Percentiles rank a stretch among this genome's conserved stretches.
Conservation (phyloP, 1,284 basidiomycete species). For the Somion occarium region DNA sequence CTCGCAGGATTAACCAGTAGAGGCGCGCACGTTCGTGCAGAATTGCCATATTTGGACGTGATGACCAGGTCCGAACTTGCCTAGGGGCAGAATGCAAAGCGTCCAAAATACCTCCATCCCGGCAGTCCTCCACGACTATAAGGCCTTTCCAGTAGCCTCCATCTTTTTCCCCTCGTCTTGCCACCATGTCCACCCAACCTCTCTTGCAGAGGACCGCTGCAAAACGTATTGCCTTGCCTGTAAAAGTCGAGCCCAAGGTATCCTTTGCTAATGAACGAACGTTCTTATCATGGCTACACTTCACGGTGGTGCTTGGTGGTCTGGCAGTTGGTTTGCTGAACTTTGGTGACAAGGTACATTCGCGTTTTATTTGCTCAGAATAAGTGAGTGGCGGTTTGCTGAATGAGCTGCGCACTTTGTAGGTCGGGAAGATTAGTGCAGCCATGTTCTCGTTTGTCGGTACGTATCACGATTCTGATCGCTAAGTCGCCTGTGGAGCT, state of each 20-base stretch:
- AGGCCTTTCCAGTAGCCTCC: constrained; percentile 4
- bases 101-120: not conserved
- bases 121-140: no score
- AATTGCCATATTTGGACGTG: constrained; percentile 18
- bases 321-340: constrained; percentile 95
- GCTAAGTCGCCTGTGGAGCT: constrained; percentile 4
- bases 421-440: constrained; percentile 90
- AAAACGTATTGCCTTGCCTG: constrained; percentile 93
- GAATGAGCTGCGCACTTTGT: not conserved
- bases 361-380: not conserved
- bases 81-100: not conserved
- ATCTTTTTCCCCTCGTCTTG: constrained; percentile 12
- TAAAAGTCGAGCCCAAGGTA: constrained; percentile 92
- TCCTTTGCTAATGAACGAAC: constrained; percentile 95
- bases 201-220: constrained; percentile 93
- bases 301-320: constrained; percentile 91
- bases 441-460: constrained; percentile 91
- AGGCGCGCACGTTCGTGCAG: constrained; percentile 29
- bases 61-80: constrained; percentile 11
- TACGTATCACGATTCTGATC: constrained; percentile 35
- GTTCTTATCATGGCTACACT: constrained; percentile 95
- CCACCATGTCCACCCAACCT: constrained; percentile 92
- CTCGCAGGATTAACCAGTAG: constrained; percentile 16
- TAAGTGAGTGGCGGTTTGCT: constrained; percentile 1
- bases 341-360: constrained; percentile 85